Evolutionary conservation across 768 basidiomycete species (phyloP).

Genomic region (Lentinula sp.): DNA sequence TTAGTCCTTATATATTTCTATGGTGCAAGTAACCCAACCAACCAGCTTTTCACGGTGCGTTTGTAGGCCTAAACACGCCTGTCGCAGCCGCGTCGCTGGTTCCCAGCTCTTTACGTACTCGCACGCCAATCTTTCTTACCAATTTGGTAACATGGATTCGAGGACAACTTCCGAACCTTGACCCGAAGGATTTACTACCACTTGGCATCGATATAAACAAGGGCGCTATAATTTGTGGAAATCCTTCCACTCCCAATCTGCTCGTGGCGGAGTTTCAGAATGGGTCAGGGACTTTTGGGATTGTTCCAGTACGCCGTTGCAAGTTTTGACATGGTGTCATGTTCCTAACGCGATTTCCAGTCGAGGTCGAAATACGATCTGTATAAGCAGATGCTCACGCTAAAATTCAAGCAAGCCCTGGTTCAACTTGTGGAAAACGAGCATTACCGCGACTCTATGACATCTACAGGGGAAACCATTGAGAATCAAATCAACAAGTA

Average conservation of each 20-base stretch:
- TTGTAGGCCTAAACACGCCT: not conserved
- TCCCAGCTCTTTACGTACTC: constrained; percentile 21
- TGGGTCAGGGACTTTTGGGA: constrained; percentile 77
- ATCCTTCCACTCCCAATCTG: constrained; percentile 76
- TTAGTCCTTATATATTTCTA: constrained; percentile 8
- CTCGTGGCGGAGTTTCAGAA: constrained; percentile 76
- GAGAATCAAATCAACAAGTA: constrained; percentile 51
- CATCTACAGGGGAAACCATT: constrained; percentile 55
- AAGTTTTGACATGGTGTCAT: not conserved
- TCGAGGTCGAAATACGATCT: constrained; percentile 76
- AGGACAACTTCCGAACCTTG: constrained; percentile 61
- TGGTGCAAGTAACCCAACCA: not conserved
- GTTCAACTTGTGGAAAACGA: constrained; percentile 72
- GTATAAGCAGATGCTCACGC: constrained; percentile 72
- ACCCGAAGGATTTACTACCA: constrained; percentile 82
- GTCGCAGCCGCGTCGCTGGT: constrained; percentile 14
- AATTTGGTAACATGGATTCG: constrained; percentile 45
- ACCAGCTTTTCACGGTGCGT: no score
- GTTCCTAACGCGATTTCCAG: constrained; percentile 27
- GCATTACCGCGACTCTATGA: constrained; percentile 64
- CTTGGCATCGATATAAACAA: constrained; percentile 73
- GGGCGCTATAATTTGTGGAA: constrained; percentile 81
- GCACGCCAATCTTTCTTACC: constrained; percentile 28
- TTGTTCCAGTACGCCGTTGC: constrained; percentile 55
- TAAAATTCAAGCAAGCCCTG: constrained; percentile 63